Evolutionary conservation across 257 asterid genomes (phyloP), one percentile per base, ranked within the genome.

Genomic region (Capsicum baccatum): DNA sequence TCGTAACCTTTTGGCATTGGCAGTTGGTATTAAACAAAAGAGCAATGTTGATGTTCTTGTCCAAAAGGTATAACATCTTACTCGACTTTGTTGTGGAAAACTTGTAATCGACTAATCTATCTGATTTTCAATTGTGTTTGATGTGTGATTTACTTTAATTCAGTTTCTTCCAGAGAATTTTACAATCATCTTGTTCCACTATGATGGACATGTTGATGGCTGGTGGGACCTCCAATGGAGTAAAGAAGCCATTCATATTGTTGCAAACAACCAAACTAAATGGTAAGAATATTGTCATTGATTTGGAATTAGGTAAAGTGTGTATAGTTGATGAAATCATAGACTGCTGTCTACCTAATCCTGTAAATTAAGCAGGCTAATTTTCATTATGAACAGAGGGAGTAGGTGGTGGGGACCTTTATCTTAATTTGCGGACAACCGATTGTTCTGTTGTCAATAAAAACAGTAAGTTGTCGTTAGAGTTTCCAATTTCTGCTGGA

Each of bases 121-220:
- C 68, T 8, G 54, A 58, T 47, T 17, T 74, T 19, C 14, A 69
- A 16, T 5, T 9, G 10, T 71, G 39, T 81, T 66, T 85, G 57
- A 79, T 26, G 54, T 73, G 83, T 86, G 14, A 87, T 85, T 71
- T 82, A 59, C 42, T 73, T 88, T 64, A 68, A 52, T 91, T 86
- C 98, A 97, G 99, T 97, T 97, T 97, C 99, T 89, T 94, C 52
- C 93, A 85, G 98, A 91, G 90, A 95, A 94, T 84, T 97, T 97
- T 89, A 92, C 98, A 8, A 83, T 95, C 83, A 87, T 93, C 66
- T 88, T 97, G 80, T 97, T 97, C 90, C 99, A 97, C 83, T 97
- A 97, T 81, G 99, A 97, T 82, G 98, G 97, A 78, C 91, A 91
- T 70, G 89, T 95, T 91, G 93, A 94, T 87, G 98, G 95, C 52